Evolutionary conservation across 1,284 basidiomycete species (phyloP), one percentile per base, ranked within the genome.

Genomic region (Exobasidium rhododendri): DNA sequence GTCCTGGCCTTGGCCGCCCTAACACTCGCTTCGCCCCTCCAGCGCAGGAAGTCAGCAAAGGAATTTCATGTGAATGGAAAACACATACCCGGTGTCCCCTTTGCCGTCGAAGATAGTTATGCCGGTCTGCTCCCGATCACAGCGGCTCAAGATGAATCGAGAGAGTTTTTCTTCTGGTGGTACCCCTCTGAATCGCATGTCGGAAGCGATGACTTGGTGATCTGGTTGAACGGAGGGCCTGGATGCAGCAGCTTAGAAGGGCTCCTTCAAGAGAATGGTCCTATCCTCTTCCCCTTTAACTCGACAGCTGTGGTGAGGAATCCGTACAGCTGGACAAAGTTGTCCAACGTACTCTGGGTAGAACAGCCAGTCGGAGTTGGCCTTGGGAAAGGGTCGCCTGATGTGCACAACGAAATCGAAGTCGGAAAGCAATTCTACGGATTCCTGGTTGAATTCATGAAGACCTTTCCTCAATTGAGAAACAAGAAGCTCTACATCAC

Each of bases 281-380:
- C 89, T 65, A 60, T 86, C 77, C 2, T 81, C 30, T 89, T 89
- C 89, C 81, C 83, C 4, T 82, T 71, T 51, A 89, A 89, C 1
- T 85, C 85, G 66, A 86, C 86, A 2, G 83, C 84, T 59, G 85
- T 89, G 0, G 86, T 84, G 0, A 81, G 80, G 1, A 92, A 91
- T 67, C 84, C 87, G 65, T 85, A 85, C 75, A 88, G 88, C 71
- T 92, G 89, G 89, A 89, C 88, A 0, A 91, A 91, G 71, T 81
- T 91, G 22, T 64, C 29, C 1, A 89, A 86, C 63, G 81, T 91
- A n/a, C 80, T 91, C 14, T 92, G 85, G 83, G 84, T 92, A 4
- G 90, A 93, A 71, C 91, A 92, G 70, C 91, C 91, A 0, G 86
- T 91, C 28, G 88, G 89, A 5, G 90, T 89, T 0, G 91, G 91